phyloP scores from a whole-genome alignment of 2,329 filamentous ascomycete genomes.

The Neurospora sp. region DNA sequence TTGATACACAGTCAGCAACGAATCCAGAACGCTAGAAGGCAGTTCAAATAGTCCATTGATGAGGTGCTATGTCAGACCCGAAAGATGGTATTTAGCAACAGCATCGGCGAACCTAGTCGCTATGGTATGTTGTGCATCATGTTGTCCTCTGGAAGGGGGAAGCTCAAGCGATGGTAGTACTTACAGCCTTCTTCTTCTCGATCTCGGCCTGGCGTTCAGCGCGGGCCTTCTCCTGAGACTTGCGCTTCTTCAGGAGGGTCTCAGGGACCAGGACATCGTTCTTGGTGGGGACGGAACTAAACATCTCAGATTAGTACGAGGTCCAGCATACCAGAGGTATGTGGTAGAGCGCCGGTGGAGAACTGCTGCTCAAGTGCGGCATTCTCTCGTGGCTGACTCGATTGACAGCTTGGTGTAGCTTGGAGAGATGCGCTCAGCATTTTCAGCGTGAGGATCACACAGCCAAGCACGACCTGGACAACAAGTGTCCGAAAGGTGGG shows the following conservation, averaged over 20 bases:
- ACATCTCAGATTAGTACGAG: constrained; percentile 67
- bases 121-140: constrained; percentile 83
- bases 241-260: constrained; percentile 99
- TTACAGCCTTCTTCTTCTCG: constrained; percentile 84
- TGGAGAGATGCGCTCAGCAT: constrained; percentile 30
- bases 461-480: neutral
- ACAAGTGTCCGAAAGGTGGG: neutral
- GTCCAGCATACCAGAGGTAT: constrained; percentile 55
- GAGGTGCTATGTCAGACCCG: constrained; percentile 66
- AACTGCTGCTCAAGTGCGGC: constrained; percentile 86
- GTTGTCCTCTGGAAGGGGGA: constrained; percentile 25
- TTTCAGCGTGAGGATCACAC: neutral
- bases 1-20: constrained; percentile 25
- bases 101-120: constrained; percentile 98
- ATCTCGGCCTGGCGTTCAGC: constrained; percentile 72
- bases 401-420: constrained; percentile 23
- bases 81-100: constrained; percentile 99
- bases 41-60: constrained; percentile 5
- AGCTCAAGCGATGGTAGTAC: constrained; percentile 28
- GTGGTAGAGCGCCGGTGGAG: constrained; percentile 72
- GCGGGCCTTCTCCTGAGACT: constrained; percentile 98
- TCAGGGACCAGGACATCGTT: constrained; percentile 96
- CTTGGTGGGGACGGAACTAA: constrained; percentile 81
- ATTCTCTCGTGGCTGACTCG: constrained; percentile 89
- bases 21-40: constrained; percentile 1